Conservation (phyloP, 2,329 filamentous ascomycete genomes). For the Plenodomus tracheiphilus region DNA sequence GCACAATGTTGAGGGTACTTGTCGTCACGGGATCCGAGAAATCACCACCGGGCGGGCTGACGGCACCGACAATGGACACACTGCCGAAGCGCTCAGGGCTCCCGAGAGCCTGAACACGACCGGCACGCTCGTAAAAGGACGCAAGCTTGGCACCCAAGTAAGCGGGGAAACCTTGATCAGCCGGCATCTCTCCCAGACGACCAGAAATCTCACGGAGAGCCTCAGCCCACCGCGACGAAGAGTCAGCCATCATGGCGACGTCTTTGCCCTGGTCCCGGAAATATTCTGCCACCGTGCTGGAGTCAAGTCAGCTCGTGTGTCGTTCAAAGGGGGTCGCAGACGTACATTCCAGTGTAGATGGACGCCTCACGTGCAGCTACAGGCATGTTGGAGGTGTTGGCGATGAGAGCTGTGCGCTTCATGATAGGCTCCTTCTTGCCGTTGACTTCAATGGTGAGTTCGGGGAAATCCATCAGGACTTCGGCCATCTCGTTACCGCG, state of each 20-base stretch:
- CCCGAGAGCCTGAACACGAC: conserved; percentile 80
- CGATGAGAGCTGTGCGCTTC: conserved; percentile 98
- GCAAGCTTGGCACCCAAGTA: conserved; percentile 96
- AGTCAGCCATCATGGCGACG: conserved; percentile 99
- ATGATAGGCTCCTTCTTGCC: conserved; percentile 98
- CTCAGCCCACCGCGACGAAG: conserved; percentile 96
- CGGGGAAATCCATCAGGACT: conserved; percentile 99
- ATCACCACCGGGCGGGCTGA: conserved; percentile 96
- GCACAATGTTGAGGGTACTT: conserved; percentile 92
- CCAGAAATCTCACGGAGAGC: conserved; percentile 98
- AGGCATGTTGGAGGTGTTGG: conserved; percentile 99
- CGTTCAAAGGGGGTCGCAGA: background rate
- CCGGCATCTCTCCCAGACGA: conserved; percentile 99
- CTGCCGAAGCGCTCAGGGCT: conserved; percentile 87
- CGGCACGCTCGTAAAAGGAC: conserved; percentile 98
- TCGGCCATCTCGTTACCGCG: conserved; percentile 99
- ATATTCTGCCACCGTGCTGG: conserved; percentile 91
- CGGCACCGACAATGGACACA: conserved; percentile 96
- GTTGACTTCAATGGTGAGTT: conserved; percentile 92
- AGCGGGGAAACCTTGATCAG: conserved; percentile 98
- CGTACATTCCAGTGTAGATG: conserved; percentile 86
- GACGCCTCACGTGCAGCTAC: conserved; percentile 97
- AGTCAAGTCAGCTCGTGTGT: too few relatives aligned
- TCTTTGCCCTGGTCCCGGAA: conserved; percentile 96
- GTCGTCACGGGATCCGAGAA: conserved; percentile 98